A percentile compares a stretch with the other conserved stretches of the same genome.
Conservation (phyloP, 345 rosid species). For the Eucalyptus pauciflora region DNA sequence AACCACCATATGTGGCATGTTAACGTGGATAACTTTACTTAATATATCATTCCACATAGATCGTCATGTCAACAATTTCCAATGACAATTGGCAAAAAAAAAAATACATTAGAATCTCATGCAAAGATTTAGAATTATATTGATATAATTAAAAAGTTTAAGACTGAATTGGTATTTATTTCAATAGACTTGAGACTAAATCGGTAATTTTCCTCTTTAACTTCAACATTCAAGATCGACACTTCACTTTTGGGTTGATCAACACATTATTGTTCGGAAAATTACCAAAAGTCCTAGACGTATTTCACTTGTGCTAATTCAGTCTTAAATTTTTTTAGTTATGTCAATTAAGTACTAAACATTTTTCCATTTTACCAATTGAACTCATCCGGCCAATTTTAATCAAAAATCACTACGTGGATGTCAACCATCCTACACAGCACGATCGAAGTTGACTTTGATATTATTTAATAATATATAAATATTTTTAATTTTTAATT, state of each 20-base stretch:
- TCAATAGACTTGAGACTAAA: not conserved
- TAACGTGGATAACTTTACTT: not conserved
- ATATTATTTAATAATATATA: no score
- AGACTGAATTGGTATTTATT: accelerated
- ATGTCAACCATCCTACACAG: accelerated
- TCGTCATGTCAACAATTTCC: not conserved
- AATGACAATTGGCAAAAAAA: not conserved
- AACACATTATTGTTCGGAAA: not conserved
- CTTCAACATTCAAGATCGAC: not conserved
- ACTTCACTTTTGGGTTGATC: not conserved
- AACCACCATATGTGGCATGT: not conserved
- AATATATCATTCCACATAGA: not conserved
- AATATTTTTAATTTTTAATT: no score
- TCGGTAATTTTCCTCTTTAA: not conserved
- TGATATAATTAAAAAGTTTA: not conserved
- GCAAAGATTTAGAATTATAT: not conserved
- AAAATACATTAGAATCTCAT: not conserved
- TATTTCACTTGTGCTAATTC: no score
- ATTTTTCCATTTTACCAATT: no score
- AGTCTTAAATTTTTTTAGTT: no score
- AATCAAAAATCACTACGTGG: no score
- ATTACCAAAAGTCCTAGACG: no score
- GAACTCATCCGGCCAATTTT: no score
- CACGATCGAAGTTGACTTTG: no score
- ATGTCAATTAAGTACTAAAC: no score